Conservation (phyloP, 176 grass and related monocot species). For the Leersia perrieri region DNA sequence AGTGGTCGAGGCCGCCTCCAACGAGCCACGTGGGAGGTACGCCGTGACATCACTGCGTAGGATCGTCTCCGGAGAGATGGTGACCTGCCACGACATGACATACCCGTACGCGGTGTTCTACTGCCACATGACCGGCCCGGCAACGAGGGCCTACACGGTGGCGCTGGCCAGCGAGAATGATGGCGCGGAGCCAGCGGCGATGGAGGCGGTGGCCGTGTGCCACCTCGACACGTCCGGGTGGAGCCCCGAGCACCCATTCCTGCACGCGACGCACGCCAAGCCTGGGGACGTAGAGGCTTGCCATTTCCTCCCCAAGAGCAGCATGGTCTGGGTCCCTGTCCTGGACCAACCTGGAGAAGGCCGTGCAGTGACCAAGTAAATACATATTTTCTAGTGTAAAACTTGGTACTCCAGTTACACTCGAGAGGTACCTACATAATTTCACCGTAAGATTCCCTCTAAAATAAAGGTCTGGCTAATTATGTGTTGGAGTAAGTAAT, state of each 20-base stretch:
- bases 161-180: not conserved
- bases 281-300: conserved; percentile 11
- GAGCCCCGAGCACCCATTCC: conserved; percentile 13
- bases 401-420: no score
- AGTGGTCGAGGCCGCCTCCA: not conserved
- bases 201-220: conserved; percentile 15
- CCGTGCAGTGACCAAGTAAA: not conserved
- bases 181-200: not conserved
- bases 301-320: conserved; percentile 32
- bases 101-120: conserved; percentile 36
- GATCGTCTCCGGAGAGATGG: not conserved
- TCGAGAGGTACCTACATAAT: no score
- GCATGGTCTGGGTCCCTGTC: not conserved
- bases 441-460: no score
- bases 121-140: conserved; percentile 13
- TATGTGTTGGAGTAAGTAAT: no score
- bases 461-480: no score
- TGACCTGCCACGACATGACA: conserved; percentile 15
- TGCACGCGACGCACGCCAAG: not conserved
- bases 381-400: no score
- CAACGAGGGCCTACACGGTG: conserved; percentile 10
- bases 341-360: not conserved
- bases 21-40: not conserved
- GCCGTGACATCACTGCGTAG: not conserved
- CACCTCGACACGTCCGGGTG: conserved; percentile 4